Percentiles rank a stretch among this genome's conserved stretches.
phyloP scores from a whole-genome alignment of 768 basidiomycete genomes.

The Infundibulicybe gibba region DNA sequence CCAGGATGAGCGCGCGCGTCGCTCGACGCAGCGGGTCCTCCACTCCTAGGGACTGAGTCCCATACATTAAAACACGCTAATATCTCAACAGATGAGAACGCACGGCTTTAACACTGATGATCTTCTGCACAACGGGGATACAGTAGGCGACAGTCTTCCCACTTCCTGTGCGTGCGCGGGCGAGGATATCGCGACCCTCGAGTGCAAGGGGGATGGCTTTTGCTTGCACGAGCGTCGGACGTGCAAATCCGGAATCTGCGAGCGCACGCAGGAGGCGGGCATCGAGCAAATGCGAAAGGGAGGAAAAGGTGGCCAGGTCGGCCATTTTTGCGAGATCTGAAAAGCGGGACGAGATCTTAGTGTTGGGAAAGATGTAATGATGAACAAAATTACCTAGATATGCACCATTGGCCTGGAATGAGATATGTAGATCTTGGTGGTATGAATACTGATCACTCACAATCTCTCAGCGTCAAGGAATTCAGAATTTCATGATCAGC shows the following conservation, averaged over 20 bases:
- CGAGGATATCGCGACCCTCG: slow-evolving; percentile 86
- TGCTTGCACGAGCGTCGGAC: slow-evolving; percentile 88
- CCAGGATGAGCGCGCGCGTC: slow-evolving; percentile 76
- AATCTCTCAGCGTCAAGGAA: too few species aligned
- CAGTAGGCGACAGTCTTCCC: slow-evolving; percentile 98
- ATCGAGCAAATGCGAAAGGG: slow-evolving; percentile 80
- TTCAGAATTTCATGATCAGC: too few species aligned
- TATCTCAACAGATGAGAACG: slow-evolving; percentile 24
- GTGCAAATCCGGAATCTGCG: slow-evolving; percentile 85
- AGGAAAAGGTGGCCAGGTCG: slow-evolving; percentile 38
- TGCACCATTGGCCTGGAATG: too few species aligned
- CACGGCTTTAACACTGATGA: slow-evolving; percentile 77
- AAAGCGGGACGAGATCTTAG: too few species aligned
- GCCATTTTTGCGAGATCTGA: too few species aligned
- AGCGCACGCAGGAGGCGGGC: slow-evolving; percentile 82
- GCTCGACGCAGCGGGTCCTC: slow-evolving; percentile 41
- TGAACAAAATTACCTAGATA: too few species aligned
- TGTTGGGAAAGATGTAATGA: too few species aligned
- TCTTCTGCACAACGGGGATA: slow-evolving; percentile 86
- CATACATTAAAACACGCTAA: slow-evolving; percentile 5
- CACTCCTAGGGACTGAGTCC: slow-evolving; percentile 29
- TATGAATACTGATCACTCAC: too few species aligned
- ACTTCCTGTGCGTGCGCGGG: slow-evolving; percentile 91
- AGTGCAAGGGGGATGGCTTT: slow-evolving; percentile 92
- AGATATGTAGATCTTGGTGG: too few species aligned